Conservation (phyloP, 2,329 filamentous ascomycete species). For the Colletotrichum viniferum region DNA sequence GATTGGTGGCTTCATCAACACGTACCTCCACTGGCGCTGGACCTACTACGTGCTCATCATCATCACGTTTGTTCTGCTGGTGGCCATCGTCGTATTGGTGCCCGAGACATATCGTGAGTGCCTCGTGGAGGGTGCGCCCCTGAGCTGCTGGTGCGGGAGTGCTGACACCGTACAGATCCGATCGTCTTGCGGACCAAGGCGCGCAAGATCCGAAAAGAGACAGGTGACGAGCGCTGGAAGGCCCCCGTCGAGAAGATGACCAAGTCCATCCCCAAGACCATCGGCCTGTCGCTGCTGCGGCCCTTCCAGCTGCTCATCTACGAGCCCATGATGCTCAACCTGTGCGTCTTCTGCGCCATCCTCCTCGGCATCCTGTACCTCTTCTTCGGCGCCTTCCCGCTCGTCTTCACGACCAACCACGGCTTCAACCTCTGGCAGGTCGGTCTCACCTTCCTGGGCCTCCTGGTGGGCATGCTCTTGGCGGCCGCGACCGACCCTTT, state of each 20-base stretch:
- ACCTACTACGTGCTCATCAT: constrained; percentile 86
- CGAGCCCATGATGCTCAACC: constrained; percentile 84
- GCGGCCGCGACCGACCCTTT: constrained; percentile 68
- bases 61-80: constrained; percentile 71
- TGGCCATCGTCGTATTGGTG: constrained; percentile 72
- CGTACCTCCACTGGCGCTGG: constrained; percentile 77
- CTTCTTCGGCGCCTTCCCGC: constrained; percentile 86
- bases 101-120: constrained; percentile 82
- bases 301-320: constrained; percentile 80
- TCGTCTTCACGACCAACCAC: constrained; percentile 78
- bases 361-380: constrained; percentile 88
- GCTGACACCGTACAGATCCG: constrained; percentile 47
- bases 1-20: constrained; percentile 83
- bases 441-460: constrained; percentile 78
- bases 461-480: constrained; percentile 70
- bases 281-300: constrained; percentile 64
- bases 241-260: constrained; percentile 77
- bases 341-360: constrained; percentile 83
- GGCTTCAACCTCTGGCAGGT: constrained; percentile 79
- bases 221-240: constrained; percentile 76
- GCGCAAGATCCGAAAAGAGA: constrained; percentile 69
- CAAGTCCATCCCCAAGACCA: constrained; percentile 67
- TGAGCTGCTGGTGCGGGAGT: neutral
- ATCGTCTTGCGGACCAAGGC: constrained; percentile 78
- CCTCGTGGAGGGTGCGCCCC: constrained; percentile 9